Conservation (phyloP, 2,329 filamentous ascomycete species). For the Fusarium sp. region DNA sequence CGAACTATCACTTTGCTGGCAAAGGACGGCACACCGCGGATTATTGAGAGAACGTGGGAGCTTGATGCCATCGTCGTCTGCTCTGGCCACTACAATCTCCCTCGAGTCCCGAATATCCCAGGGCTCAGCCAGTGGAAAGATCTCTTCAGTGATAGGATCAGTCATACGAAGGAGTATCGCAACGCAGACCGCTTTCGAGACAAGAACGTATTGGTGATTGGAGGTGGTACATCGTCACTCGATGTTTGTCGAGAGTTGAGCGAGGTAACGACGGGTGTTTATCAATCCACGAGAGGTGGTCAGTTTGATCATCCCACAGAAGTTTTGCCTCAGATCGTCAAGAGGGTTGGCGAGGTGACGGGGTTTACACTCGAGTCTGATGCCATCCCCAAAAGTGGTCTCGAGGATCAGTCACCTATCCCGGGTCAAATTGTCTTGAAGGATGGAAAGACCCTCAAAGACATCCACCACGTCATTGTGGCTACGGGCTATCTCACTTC, state of each 20-base stretch:
- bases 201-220: slow-evolving; percentile 64
- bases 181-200: slow-evolving; percentile 67
- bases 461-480: slow-evolving; percentile 72
- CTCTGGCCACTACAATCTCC: slow-evolving; percentile 74
- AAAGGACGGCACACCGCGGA: slow-evolving; percentile 32
- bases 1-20: slow-evolving; percentile 57
- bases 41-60: slow-evolving; percentile 46
- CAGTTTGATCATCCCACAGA: slow-evolving; percentile 66
- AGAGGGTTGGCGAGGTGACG: slow-evolving; percentile 63
- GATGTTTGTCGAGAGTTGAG: slow-evolving; percentile 57
- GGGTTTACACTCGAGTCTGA: slow-evolving; percentile 53
- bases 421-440: slow-evolving; percentile 56
- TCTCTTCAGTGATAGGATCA: slow-evolving; percentile 63
- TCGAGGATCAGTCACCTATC: neutral
- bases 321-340: slow-evolving; percentile 64
- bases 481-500: slow-evolving; percentile 77
- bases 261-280: slow-evolving; percentile 50
- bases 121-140: slow-evolving; percentile 70
- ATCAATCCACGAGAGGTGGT: slow-evolving; percentile 66
- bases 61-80: slow-evolving; percentile 76
- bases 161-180: slow-evolving; percentile 80
- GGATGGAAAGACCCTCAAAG: slow-evolving; percentile 63
- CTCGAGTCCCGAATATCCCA: slow-evolving; percentile 68
- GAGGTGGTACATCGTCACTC: slow-evolving; percentile 59
- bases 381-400: slow-evolving; percentile 58